Conservation (phyloP, 257 asterid genomes). For the Agastache rugosa region DNA sequence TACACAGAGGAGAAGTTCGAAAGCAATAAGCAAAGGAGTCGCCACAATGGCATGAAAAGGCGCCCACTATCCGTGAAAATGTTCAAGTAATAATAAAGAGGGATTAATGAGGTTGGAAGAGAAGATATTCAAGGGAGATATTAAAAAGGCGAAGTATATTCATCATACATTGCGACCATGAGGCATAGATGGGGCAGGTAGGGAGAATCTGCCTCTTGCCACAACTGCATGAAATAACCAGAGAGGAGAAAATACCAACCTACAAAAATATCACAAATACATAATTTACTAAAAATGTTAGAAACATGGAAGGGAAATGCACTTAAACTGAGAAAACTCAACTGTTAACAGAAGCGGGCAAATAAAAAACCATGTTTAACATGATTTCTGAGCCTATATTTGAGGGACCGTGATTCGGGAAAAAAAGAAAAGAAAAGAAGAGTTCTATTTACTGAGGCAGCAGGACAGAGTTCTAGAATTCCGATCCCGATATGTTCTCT, state of each 20-base stretch:
- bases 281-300: constrained; percentile 18
- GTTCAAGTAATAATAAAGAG: constrained; percentile 34
- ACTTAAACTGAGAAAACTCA: neutral
- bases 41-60: constrained; percentile 92
- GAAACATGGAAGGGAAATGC: neutral
- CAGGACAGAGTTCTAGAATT: neutral
- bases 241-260: constrained; percentile 82
- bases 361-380: neutral
- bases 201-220: constrained; percentile 96
- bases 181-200: constrained; percentile 98
- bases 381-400: neutral
- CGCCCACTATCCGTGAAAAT: constrained; percentile 81
- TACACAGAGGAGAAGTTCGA: constrained; percentile 90
- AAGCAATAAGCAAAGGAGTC: constrained; percentile 86
- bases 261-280: constrained; percentile 39
- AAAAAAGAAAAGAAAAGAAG: neutral
- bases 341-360: neutral
- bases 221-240: constrained; percentile 96
- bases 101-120: constrained; percentile 1
- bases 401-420: neutral
- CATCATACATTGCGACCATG: constrained; percentile 85
- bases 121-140: constrained; percentile 17
- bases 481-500: neutral
- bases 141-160: constrained; percentile 27
- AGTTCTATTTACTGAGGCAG: neutral